Evolutionary conservation across 2,329 filamentous ascomycete genomes (phyloP), one percentile per base, ranked within the genome.

Genomic region (Chalaropsis ovoidea): DNA sequence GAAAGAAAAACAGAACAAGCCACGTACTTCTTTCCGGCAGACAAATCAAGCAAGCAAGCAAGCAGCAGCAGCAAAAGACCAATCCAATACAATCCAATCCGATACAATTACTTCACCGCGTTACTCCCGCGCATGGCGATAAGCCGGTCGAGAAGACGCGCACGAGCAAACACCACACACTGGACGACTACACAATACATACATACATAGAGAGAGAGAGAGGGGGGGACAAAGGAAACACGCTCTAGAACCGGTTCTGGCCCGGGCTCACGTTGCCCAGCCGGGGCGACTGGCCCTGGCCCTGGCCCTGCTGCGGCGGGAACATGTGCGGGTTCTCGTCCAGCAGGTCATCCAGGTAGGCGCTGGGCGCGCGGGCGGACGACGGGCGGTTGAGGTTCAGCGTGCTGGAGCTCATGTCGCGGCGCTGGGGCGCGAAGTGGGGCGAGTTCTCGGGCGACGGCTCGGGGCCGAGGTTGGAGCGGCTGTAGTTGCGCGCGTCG

Each of bases 281-380:
- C 13, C 60, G 47, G 31, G 45, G 43, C 47, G 61, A 45, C 56
- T 61, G 49, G 31, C 66, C 61, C 31, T 31, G 49, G 31, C 66
- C 61, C 31, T 31, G 52, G 52, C 22, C 52, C 52, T 56, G 52
- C 41, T 65, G 60, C n/a, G 58, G 41, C 8, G 81, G 81, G 64
- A 83, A 77, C 69, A 76, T 74, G 45, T 77, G 77, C 5, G 80
- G 78, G 71, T 91, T 86, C 69, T 88, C 89, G 72, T 91, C 90
- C 68, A 96, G 87, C 62, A 97, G 76, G 74, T 96, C 91, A 67
- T 97, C 92, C 47, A 97, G 79, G 73, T 91, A 96, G 19, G 90
- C 89, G 74, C 90, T 95, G 0, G 93, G 93, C 17, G 91, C 88
- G 66, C 92, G 81, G n/a, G 49, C 63, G 19, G 52, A 60, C 10